phyloP scores from a whole-genome alignment of 129 eudicot genomes.

The Chrysanthemum seticuspe region DNA sequence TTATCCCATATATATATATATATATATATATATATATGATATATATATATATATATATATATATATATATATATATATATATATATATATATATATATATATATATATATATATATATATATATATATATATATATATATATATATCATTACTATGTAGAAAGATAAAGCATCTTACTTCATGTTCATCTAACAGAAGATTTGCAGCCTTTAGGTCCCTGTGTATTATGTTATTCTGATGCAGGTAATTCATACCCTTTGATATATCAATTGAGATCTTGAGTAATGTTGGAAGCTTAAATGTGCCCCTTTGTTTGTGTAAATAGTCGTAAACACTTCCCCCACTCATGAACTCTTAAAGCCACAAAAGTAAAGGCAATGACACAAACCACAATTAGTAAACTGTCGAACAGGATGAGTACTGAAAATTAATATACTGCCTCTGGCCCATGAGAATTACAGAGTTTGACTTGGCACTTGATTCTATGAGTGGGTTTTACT shows the following conservation, averaged over 20 bases:
- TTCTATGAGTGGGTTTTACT: slow-evolving; percentile 3
- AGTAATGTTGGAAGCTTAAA: slow-evolving; percentile 90
- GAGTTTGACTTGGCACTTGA: not conserved
- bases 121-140: too few relatives aligned
- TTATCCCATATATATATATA: too few relatives aligned
- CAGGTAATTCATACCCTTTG: slow-evolving; percentile 97
- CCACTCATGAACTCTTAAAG: slow-evolving; percentile 90
- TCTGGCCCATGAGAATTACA: slow-evolving; percentile 3
- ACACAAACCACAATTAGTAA: not conserved
- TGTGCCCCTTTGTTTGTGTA: slow-evolving; percentile 89
- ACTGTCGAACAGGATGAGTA: not conserved
- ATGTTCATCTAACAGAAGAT: slow-evolving; percentile 98
- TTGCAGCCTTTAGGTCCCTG: slow-evolving; percentile 98
- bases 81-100: too few relatives aligned
- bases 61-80: not conserved
- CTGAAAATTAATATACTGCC: slow-evolving; percentile 9
- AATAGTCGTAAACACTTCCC: slow-evolving; percentile 94
- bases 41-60: not conserved
- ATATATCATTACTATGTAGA: slow-evolving; percentile 7
- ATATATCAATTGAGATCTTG: slow-evolving; percentile 84
- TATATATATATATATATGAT: too few relatives aligned
- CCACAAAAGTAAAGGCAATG: slow-evolving; percentile 11
- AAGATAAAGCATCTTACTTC: slow-evolving; percentile 59
- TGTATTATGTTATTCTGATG: slow-evolving; percentile 97
- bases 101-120: too few relatives aligned